These are phyloP conservation scores for Puccinia polysora DNA, from an alignment of 1,284 basidiomycete species.

Conservation along the genomic window DNA sequence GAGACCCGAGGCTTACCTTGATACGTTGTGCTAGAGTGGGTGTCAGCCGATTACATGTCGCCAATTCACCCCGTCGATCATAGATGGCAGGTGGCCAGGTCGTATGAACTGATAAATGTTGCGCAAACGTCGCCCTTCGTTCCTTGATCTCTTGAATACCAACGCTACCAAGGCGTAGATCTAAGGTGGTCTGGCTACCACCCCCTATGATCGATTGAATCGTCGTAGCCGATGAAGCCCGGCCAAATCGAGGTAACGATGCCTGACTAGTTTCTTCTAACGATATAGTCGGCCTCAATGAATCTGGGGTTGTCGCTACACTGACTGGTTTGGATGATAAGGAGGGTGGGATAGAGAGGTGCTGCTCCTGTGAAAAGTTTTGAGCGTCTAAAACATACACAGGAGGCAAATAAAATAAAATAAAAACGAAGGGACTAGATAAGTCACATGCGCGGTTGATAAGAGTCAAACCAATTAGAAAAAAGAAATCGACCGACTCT, in stretches of 20 bases:
- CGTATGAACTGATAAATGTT: slow-evolving; percentile 86
- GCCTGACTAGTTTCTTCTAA: not conserved
- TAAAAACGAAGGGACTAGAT: not conserved
- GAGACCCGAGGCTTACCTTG: slow-evolving; percentile 59
- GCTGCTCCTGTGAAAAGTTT: slow-evolving; percentile 25
- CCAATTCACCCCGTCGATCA: slow-evolving; percentile 88
- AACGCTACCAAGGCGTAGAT: no score
- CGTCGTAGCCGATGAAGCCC: no score
- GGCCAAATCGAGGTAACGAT: no score
- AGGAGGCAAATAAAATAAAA: not conserved
- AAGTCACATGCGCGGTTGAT: no score
- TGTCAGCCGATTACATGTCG: slow-evolving; percentile 92
- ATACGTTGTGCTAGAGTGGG: slow-evolving; percentile 89
- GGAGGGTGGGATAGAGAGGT: not conserved
- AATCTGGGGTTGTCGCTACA: slow-evolving; percentile 4
- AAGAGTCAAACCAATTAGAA: not conserved
- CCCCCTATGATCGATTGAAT: no score
- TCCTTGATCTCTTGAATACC: slow-evolving; percentile 10
- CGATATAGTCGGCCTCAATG: not conserved
- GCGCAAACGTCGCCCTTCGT: slow-evolving; percentile 68
- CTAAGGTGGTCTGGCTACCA: no score
- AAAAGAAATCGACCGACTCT: slow-evolving; percentile 57
- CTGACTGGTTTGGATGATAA: not conserved
- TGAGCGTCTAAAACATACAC: not conserved
- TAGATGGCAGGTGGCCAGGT: slow-evolving; percentile 88